A percentile compares a stretch with the other conserved stretches of the same genome.
These are phyloP conservation scores for Cynara cardunculus DNA, from an alignment of 129 eudicot genomes.

Conservation along the genomic window DNA sequence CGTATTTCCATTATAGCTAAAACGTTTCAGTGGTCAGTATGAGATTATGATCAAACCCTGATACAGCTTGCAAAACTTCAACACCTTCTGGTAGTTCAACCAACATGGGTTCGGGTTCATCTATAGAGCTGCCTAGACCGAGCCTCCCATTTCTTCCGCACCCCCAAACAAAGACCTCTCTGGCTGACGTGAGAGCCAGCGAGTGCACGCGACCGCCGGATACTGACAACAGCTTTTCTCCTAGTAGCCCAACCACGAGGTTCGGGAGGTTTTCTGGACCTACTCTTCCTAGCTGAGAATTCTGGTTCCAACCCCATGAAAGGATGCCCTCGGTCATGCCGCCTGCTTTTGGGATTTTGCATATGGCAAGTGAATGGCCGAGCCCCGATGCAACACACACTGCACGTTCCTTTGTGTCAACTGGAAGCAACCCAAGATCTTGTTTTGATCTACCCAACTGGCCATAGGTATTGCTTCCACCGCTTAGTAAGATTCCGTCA, in stretches of 20 bases:
- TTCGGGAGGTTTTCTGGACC: conserved; percentile 57
- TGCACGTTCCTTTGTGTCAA: conserved; percentile 47
- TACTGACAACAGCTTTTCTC: conserved; percentile 47
- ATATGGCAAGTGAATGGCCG: conserved; percentile 86
- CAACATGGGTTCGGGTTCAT: conserved; percentile 74
- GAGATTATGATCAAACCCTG: conserved; percentile 94
- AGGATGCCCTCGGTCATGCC: conserved; percentile 21
- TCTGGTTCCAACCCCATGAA: conserved; percentile 96
- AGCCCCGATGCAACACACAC: conserved; percentile 68
- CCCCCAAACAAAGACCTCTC: conserved; percentile 85
- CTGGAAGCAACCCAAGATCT: conserved; percentile 58
- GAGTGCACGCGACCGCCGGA: conserved; percentile 90
- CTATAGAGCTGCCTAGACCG: conserved; percentile 79
- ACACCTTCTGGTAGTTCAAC: conserved; percentile 53
- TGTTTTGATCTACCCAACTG: conserved; percentile 69
- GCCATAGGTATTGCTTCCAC: conserved; percentile 89
- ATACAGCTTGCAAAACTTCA: conserved; percentile 73
- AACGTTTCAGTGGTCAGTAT: conserved; percentile 22
- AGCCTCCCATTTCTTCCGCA: conserved; percentile 93
- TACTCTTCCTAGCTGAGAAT: conserved; percentile 80
- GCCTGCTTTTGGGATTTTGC: conserved; percentile 31
- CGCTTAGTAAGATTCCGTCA: conserved; percentile 72
- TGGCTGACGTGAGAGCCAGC: conserved; percentile 46
- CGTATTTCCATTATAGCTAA: not conserved
- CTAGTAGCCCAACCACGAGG: conserved; percentile 51